Conservation (phyloP, 805 yeast species). For the Zygotorulaspora sp. region DNA sequence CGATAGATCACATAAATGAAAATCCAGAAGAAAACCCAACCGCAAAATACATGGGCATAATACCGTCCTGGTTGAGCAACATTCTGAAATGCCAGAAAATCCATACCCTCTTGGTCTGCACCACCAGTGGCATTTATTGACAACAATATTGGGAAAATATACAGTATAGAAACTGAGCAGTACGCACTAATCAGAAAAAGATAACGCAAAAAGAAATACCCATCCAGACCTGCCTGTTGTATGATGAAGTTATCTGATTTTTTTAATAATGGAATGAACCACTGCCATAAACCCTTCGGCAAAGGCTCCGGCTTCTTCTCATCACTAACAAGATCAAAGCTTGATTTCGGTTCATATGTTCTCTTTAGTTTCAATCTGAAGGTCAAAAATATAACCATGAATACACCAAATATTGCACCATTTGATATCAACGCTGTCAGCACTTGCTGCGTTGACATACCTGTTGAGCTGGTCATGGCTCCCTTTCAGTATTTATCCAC, state of each 20-base stretch:
- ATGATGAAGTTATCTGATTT: slow-evolving; percentile 73
- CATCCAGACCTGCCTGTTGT: slow-evolving; percentile 90
- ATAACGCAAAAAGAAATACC: slow-evolving; percentile 83
- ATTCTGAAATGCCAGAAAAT: slow-evolving; percentile 74
- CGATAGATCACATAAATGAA: slow-evolving; percentile 73
- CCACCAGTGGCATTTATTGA: slow-evolving; percentile 79
- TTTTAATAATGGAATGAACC: slow-evolving; percentile 61
- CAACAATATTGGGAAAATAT: slow-evolving; percentile 64
- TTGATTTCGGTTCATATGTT: slow-evolving; percentile 80
- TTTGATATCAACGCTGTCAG: slow-evolving; percentile 67
- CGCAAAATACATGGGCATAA: slow-evolving; percentile 79
- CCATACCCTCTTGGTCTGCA: slow-evolving; percentile 59
- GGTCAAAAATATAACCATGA: slow-evolving; percentile 57
- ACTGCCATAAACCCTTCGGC: slow-evolving; percentile 60
- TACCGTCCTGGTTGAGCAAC: slow-evolving; percentile 56
- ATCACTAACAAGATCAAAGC: slow-evolving; percentile 53
- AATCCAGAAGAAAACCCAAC: slow-evolving; percentile 73
- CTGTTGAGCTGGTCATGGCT: no score
- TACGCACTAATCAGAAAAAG: slow-evolving; percentile 51
- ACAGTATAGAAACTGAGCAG: slow-evolving; percentile 50
- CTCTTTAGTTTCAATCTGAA: slow-evolving; percentile 66
- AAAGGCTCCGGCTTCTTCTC: slow-evolving; percentile 70
- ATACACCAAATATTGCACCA: slow-evolving; percentile 58
- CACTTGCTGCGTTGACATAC: slow-evolving; percentile 68
- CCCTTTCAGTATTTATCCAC: no score